Conservation (phyloP, 352 stramenopile genomes). For the Phytophthora cryptogea region DNA sequence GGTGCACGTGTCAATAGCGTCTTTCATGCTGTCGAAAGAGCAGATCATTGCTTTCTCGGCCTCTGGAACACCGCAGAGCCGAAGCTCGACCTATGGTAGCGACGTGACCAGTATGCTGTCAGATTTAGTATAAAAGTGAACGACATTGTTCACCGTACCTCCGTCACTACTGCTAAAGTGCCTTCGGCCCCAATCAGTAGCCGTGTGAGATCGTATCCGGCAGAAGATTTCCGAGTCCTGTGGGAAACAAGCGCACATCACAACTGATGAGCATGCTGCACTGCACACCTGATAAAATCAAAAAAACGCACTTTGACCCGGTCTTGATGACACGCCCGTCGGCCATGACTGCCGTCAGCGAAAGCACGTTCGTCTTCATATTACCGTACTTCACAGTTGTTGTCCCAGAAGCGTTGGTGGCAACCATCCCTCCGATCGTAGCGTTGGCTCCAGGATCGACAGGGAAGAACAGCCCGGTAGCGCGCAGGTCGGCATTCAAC, state of each 20-base stretch:
- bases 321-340: constrained; percentile 85
- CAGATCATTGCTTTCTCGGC: constrained; percentile 90
- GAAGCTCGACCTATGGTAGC: constrained; percentile 74
- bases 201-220: constrained; percentile 94
- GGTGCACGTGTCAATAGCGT: constrained; percentile 75
- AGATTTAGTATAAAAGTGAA: not conserved
- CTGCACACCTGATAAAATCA: not conserved
- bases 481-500: constrained; percentile 84
- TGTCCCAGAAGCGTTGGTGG: constrained; percentile 86
- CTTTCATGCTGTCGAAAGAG: constrained; percentile 89
- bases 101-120: not conserved
- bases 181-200: constrained; percentile 95
- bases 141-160: constrained; percentile 40
- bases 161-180: constrained; percentile 94
- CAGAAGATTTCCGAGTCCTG: constrained; percentile 92
- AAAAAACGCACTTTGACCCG: constrained; percentile 65
- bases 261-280: not conserved
- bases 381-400: constrained; percentile 91
- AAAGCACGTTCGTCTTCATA: constrained; percentile 96
- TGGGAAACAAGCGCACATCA: constrained; percentile 1
- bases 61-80: constrained; percentile 90
- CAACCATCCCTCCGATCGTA: constrained; percentile 93
- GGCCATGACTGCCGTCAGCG: constrained; percentile 90
- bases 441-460: constrained; percentile 96
- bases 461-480: constrained; percentile 92